Base-by-base conservation (phyloP, 2,329 filamentous ascomycete genomes). In the Cryphonectria naterciae region DNA sequence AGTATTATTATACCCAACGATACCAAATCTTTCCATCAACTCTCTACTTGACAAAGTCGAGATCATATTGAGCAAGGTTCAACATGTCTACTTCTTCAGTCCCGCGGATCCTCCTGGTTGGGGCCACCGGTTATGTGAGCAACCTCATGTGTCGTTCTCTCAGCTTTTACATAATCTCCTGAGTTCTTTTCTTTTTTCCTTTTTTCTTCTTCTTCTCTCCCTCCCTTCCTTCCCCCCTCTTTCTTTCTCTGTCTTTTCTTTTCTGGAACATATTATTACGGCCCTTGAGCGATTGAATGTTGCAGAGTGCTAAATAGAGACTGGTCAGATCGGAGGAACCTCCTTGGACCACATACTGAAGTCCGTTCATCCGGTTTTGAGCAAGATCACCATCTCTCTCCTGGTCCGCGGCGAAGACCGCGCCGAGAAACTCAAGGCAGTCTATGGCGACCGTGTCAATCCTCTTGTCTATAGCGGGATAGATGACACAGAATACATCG, bases 61-160 rank as follows among this genome's bases (percentile, higher is more conserved):
- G 25, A 56, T 32, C 28, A 35, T 28, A 32, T 32, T 15, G 11
- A 35, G 54, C 25, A 19, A 19, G 22, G 8, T 13, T 39, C 41
- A n/a, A 41, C 13, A 68, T 68, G 66, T 22, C 66, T 39, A 25
- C 28, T 28, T 7, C 52, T 6, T 66, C 62, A 32, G 28, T 56
- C 22, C 52, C 68, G 13, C 54, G 75, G 39, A 71, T 79, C 22
- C 75, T 78, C 17, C 52, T 78, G 46, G 74, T 76, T 3, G 78
- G 78, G 19, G 76, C 75, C 17, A 77, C 76, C 2, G 78, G 76
- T 41, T 79, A 77, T 64, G 58, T 61, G 58, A 61, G 58, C 19
- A 61, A 13, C 19, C 11, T 39, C 35, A 61, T 61, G 0, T 3
- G 11, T 13, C 11, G 13, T 11, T 2, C 7, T 2, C 5, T 1